Evolutionary conservation across 805 yeast genomes (phyloP).

Genomic region (Saturnispora gosingensis): DNA sequence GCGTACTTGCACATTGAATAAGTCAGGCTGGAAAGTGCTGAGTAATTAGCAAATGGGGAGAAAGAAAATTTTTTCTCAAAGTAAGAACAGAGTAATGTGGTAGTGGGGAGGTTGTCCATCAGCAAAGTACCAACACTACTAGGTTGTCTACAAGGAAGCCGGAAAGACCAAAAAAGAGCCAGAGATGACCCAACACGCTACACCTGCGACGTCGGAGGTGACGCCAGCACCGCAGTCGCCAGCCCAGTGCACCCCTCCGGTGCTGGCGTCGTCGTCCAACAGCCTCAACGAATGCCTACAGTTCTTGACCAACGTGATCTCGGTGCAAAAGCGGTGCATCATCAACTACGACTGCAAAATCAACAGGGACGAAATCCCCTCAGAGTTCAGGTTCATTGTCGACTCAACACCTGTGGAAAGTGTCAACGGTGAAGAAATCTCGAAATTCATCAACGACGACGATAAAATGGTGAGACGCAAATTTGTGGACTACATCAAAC

Average conservation of each 20-base stretch:
- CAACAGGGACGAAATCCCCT: not conserved
- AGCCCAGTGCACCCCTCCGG: not conserved
- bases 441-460: constrained; percentile 5
- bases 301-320: not conserved
- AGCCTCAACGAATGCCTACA: not conserved
- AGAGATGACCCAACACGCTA: not conserved
- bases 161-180: too few relatives aligned
- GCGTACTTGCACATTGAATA: not conserved
- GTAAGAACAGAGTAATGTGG: not conserved
- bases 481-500: constrained; percentile 2
- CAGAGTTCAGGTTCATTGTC: not conserved
- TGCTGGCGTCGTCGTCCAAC: not conserved
- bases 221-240: not conserved
- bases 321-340: constrained; percentile 1
- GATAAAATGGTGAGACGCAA: constrained; percentile 1
- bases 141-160: too few relatives aligned
- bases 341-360: constrained; percentile 4
- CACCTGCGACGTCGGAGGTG: not conserved
- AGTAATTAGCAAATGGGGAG: not conserved
- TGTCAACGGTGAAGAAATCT: constrained; percentile 5
- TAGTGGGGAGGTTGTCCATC: too few relatives aligned
- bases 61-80: not conserved
- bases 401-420: constrained; percentile 2
- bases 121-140: too few relatives aligned
- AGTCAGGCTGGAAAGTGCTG: not conserved